phyloP scores from a whole-genome alignment of 176 grass and related monocot genomes.

The barley (Hordeum vulgare) region DNA sequence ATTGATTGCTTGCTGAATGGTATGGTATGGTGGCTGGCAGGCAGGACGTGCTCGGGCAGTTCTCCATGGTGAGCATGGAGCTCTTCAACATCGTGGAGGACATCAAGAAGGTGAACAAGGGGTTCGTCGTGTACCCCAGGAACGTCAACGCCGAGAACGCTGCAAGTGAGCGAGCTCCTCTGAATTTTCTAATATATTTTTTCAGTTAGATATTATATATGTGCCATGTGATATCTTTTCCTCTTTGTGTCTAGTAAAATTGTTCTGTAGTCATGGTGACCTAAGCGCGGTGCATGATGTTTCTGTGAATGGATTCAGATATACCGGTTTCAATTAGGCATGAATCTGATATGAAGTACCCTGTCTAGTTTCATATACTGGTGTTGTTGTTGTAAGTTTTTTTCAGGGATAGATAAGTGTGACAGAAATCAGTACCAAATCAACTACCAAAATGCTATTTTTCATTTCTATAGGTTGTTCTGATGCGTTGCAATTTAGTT shows the following conservation, averaged over 20 bases:
- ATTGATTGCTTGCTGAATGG: background rate
- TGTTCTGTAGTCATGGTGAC: background rate
- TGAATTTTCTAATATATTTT: background rate
- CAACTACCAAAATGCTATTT: background rate
- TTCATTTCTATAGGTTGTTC: background rate
- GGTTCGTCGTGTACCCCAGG: constrained; percentile 73
- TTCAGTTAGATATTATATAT: no score
- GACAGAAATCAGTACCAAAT: background rate
- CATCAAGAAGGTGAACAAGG: constrained; percentile 95
- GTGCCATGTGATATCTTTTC: no score
- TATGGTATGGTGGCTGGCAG: constrained; percentile 4
- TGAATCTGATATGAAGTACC: background rate
- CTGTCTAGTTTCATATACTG: background rate
- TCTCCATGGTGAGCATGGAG: constrained; percentile 96
- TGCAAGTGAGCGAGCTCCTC: constrained; percentile 37
- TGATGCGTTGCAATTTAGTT: constrained; percentile 14
- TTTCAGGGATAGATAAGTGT: background rate
- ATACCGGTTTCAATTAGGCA: background rate
- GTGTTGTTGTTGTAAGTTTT: background rate
- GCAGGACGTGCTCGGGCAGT: constrained; percentile 92
- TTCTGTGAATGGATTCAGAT: background rate
- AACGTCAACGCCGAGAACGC: constrained; percentile 96
- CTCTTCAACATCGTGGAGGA: constrained; percentile 98
- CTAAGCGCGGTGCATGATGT: background rate
- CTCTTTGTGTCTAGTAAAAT: background rate